These are phyloP conservation scores for Leptodontidium sp. DNA, from an alignment of 2,329 filamentous ascomycete genomes.

Conservation along the genomic window DNA sequence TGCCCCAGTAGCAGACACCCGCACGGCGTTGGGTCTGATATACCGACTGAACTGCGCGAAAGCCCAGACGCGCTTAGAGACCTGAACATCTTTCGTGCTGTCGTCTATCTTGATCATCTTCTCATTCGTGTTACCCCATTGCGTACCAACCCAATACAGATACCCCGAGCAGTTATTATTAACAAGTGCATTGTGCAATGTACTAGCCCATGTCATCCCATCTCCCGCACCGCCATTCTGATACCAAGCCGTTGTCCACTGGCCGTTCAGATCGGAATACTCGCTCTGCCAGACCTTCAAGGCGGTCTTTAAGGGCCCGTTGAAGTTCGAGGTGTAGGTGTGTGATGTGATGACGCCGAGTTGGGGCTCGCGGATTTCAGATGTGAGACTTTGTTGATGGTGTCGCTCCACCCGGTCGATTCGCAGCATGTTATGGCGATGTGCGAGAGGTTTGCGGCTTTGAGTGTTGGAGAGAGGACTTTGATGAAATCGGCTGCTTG, in stretches of 20 bases:
- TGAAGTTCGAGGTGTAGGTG: slow-evolving; percentile 52
- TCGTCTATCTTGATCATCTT: too few relatives aligned
- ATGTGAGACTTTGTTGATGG: slow-evolving; percentile 48
- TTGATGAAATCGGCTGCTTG: slow-evolving; percentile 61
- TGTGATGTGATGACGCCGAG: slow-evolving; percentile 53
- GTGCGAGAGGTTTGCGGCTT: slow-evolving; percentile 48
- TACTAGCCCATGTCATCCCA: slow-evolving; percentile 52
- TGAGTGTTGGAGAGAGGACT: slow-evolving; percentile 51
- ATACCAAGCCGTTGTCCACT: slow-evolving; percentile 58
- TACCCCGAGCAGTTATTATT: too few relatives aligned
- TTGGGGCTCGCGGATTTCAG: slow-evolving; percentile 49
- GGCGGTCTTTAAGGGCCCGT: slow-evolving; percentile 51
- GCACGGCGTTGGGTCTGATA: too few relatives aligned
- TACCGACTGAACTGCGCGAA: too few relatives aligned
- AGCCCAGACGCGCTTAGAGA: too few relatives aligned
- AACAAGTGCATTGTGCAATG: too few relatives aligned
- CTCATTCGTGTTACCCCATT: too few relatives aligned
- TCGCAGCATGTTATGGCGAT: slow-evolving; percentile 56
- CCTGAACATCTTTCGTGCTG: too few relatives aligned
- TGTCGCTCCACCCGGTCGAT: slow-evolving; percentile 52
- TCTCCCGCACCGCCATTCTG: slow-evolving; percentile 55
- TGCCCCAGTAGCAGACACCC: too few relatives aligned
- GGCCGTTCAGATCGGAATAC: slow-evolving; percentile 55
- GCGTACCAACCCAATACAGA: too few relatives aligned
- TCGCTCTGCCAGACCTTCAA: slow-evolving; percentile 61